phyloP scores from a whole-genome alignment of 306 rosid genomes.

The Sophora flavescens region DNA sequence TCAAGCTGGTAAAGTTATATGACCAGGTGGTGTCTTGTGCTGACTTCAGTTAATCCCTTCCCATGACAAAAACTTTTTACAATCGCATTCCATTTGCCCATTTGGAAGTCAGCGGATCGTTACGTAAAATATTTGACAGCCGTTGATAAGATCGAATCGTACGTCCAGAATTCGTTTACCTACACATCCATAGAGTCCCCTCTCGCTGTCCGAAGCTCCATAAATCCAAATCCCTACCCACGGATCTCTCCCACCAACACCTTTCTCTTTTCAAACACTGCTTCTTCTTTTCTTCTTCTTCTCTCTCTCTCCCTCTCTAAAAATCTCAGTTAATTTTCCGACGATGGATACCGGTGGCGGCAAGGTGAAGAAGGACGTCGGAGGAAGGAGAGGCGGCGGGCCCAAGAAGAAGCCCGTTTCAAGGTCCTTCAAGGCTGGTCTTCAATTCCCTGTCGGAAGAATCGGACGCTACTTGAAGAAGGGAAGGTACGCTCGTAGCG shows the following conservation, averaged over 20 bases:
- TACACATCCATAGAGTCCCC: neutral
- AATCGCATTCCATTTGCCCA: too few relatives aligned
- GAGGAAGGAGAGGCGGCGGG: conserved; percentile 71
- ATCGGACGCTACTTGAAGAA: conserved; percentile 79
- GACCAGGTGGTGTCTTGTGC: too few relatives aligned
- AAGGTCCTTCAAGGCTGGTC: conserved; percentile 70
- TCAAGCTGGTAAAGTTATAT: too few relatives aligned
- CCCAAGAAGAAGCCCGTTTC: conserved; percentile 83
- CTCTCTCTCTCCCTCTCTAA: neutral
- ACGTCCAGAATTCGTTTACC: conserved; percentile 36
- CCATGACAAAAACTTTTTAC: too few relatives aligned
- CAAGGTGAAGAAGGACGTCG: conserved; percentile 73
- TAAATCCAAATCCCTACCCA: conserved; percentile 24
- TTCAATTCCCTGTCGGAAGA: conserved; percentile 84
- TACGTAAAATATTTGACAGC: neutral
- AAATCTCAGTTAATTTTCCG: neutral
- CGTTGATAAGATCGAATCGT: conserved; percentile 56
- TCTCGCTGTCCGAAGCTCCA: conserved; percentile 26
- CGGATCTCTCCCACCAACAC: neutral
- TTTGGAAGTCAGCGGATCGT: conserved; percentile 47
- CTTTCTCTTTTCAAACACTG: too few relatives aligned
- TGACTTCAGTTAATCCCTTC: too few relatives aligned
- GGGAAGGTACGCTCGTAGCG: conserved; percentile 70
- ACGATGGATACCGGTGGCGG: conserved; percentile 57
- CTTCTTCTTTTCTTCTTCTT: too few relatives aligned